These are phyloP conservation scores for Waltergamsia citrina DNA, from an alignment of 2,329 filamentous ascomycete genomes.

Conservation along the genomic window DNA sequence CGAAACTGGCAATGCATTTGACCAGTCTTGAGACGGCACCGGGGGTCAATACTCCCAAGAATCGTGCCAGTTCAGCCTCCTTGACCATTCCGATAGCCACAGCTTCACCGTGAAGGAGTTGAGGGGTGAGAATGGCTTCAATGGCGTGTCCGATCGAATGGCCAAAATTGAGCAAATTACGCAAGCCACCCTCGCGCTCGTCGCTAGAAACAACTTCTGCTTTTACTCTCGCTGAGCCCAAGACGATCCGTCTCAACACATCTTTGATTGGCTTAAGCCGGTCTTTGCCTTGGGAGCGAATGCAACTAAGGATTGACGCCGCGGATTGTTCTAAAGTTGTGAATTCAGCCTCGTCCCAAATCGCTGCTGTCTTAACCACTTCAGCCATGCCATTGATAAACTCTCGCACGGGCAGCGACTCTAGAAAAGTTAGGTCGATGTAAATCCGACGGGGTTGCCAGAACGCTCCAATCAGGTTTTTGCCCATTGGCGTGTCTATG, in stretches of 20 bases:
- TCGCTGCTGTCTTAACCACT: constrained; percentile 94
- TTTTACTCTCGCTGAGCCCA: constrained; percentile 88
- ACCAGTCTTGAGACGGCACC: constrained; percentile 81
- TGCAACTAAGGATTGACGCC: constrained; percentile 52
- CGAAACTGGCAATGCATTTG: constrained; percentile 93
- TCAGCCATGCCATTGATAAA: constrained; percentile 99
- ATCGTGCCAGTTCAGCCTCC: constrained; percentile 86
- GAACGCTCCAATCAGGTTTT: constrained; percentile 92
- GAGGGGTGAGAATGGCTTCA: constrained; percentile 89
- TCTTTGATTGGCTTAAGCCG: constrained; percentile 63
- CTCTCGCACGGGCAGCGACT: constrained; percentile 81
- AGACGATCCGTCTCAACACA: constrained; percentile 68
- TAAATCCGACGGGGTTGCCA: constrained; percentile 95
- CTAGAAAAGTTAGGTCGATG: constrained; percentile 85
- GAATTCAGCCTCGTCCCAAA: constrained; percentile 88
- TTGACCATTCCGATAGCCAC: constrained; percentile 98
- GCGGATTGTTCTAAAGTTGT: constrained; percentile 75
- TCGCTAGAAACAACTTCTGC: constrained; percentile 90
- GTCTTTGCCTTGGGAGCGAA: constrained; percentile 26
- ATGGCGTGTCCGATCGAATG: constrained; percentile 97
- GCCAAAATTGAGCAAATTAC: constrained; percentile 94
- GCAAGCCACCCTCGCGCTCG: constrained; percentile 85
- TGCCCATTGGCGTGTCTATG: constrained; percentile 91
- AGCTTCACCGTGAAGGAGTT: constrained; percentile 90
- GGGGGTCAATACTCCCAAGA: constrained; percentile 75